Evolutionary conservation across 2,329 filamentous ascomycete species (phyloP), one percentile per base, ranked within the genome.

Genomic region (Dothidotthia symphoricarpi): DNA sequence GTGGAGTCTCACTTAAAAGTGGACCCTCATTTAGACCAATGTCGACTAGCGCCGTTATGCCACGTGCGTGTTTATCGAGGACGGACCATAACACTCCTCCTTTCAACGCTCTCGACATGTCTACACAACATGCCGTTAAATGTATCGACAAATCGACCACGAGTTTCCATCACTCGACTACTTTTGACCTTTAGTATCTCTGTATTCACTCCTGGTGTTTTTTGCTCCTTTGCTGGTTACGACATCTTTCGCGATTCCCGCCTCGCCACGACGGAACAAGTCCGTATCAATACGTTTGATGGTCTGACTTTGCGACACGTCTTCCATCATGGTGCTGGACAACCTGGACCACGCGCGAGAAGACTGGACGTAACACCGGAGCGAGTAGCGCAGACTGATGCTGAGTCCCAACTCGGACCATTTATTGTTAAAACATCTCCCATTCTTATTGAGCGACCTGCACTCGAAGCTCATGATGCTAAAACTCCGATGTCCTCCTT

Each of bases 321-420:
- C 6, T 48, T 61, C 17, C 60, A 66, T 36, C 61, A 64, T 53
- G 60, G 61, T 25, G 61, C 57, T 39, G 63, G 63, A 11, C 58
- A 59, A 17, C 51, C 53, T 24, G 61, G 61, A 28, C 60, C 60
- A 7, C 46, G 60, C 16, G 59, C 56, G n/a, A 55, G 60, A 19
- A 55, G 61, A 29, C 42, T 64, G 28, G 63, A 66, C 38, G 49
- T 66, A 25, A 57, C 50, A 8, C 35, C 52, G 8, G 48, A 59
- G 24, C 48, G 45, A 16, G 45, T 53, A 26, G 50, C 50, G 12
- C 36, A 54, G 33, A 54, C 54, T 34, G 50, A 47, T 35, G 43
- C 53, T 9, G 48, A 42, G 14, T 48, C 49, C 24, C 50, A 49
- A 17, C 53, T 61, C 32, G 59, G 60, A 28, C 57, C 60, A 2